Evolutionary conservation across 495 filamentous ascomycete species (phyloP), one percentile per base, ranked within the genome.

Genomic region (Penicillium cosmopolitanum): DNA sequence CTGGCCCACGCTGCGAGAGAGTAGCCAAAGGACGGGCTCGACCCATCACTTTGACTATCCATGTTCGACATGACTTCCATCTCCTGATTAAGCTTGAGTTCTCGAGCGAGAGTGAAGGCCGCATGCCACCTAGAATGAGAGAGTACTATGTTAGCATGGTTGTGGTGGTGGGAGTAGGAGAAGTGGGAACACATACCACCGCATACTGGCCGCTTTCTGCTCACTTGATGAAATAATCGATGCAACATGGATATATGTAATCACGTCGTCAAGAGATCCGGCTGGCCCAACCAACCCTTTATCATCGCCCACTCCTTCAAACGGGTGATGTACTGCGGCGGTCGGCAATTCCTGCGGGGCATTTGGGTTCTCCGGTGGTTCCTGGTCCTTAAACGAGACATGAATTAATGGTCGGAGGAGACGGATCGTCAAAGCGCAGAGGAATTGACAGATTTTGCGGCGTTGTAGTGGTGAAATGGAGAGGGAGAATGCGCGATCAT

Each of bases 191-290:
- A 63, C 69, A 18, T 56, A 79, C 93, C 93, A 97, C 61, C 93
- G 81, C 69, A 97, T 83, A 63, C 92, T 96, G 31, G 93, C 93
- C 9, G 91, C 91, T 71, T 97, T 96, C 73, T 96, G 94, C 68
- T 97, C 93, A 66, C 91, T 96, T 1, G 93, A 91, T 5, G 92
- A 96, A 21, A 97, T 89, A 25, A 97, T 93, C 9, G 90, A 94
- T 9, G 93, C 66, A 15, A 68, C 63, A 53, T 68, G 66, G 15
- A 68, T 68, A 36, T 70, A 70, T 68, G 82, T 80, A 25, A 87
- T 85, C 61, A 89, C 81, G 73, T 85, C 87, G 63, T 90, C 85
- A 54, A 90, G 79, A 11, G 87, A 88, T 38, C 91, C 89, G 18
- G 89, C 89, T 18, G 91, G 85, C 5, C 87, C 89, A 16, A 89